These are phyloP conservation scores for Saccharata proteae DNA, from an alignment of 2,329 filamentous ascomycete species.

Conservation along the genomic window DNA sequence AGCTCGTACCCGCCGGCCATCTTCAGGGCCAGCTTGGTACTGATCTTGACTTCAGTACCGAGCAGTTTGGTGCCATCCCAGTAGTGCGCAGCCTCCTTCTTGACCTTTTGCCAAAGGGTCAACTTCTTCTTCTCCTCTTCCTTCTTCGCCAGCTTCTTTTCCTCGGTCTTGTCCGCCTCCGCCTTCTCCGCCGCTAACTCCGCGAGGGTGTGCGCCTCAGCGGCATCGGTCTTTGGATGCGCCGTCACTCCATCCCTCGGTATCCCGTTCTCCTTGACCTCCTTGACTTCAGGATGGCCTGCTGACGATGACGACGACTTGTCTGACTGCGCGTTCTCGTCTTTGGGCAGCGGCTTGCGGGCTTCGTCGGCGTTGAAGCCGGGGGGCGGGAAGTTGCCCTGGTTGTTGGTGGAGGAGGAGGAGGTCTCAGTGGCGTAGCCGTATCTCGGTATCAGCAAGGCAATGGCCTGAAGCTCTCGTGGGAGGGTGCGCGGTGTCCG, in stretches of 20 bases:
- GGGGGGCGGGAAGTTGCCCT: conserved; percentile 59
- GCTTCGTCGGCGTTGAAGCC: conserved; percentile 86
- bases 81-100: conserved; percentile 87
- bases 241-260: conserved; percentile 29
- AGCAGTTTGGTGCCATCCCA: conserved; percentile 97
- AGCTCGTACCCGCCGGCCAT: conserved; percentile 98
- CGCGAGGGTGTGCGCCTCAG: conserved; percentile 40
- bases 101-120: conserved; percentile 83
- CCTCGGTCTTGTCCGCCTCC: conserved; percentile 32
- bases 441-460: conserved; percentile 43
- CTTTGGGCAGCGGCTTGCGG: conserved; percentile 63
- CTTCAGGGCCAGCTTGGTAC: conserved; percentile 79
- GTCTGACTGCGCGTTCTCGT: conserved; percentile 17
- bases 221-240: conserved; percentile 34
- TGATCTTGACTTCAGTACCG: conserved; percentile 85
- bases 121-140: conserved; percentile 73
- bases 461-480: conserved; percentile 42
- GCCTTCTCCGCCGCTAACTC: conserved; percentile 53
- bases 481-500: conserved; percentile 32
- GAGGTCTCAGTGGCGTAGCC: conserved; percentile 46
- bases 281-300: conserved; percentile 14
- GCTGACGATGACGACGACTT: conserved; percentile 10
- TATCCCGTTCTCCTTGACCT: conserved; percentile 17
- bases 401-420: conserved; percentile 33
- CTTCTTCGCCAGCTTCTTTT: conserved; percentile 47